phyloP scores from a whole-genome alignment of 2,329 filamentous ascomycete genomes.

The Epichloe sibirici region DNA sequence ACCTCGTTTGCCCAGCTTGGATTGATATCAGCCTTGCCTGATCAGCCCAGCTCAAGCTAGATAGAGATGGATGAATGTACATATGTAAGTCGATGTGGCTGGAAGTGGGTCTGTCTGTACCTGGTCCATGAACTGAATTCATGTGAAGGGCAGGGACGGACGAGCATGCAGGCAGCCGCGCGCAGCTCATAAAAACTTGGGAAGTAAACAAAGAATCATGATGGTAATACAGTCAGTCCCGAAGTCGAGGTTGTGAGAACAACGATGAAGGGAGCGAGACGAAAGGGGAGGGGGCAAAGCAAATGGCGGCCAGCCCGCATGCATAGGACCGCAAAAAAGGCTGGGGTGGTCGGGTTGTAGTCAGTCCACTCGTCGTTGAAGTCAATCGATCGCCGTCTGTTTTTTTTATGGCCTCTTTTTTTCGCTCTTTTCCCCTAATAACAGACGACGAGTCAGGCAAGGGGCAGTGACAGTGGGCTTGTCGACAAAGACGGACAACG shows the following conservation, averaged over 20 bases:
- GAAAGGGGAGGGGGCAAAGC: neutral
- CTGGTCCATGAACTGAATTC: neutral
- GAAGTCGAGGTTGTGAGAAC: neutral
- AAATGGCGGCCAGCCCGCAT: slow-evolving; percentile 1
- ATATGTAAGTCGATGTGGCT: slow-evolving; percentile 4
- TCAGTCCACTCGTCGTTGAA: neutral
- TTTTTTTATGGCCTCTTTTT: neutral
- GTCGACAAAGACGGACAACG: neutral
- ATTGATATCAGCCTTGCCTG: neutral
- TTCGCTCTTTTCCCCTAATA: no score
- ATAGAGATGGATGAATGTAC: neutral
- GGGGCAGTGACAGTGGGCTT: neutral
- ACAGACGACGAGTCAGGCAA: neutral
- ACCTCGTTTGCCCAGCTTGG: neutral
- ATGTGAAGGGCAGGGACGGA: neutral
- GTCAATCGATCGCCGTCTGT: neutral
- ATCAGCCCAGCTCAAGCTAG: neutral
- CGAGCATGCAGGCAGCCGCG: neutral
- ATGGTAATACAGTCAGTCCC: neutral
- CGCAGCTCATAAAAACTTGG: neutral
- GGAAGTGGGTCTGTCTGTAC: slow-evolving; percentile 4
- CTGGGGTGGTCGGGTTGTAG: neutral
- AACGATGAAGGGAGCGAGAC: neutral
- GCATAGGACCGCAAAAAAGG: neutral
- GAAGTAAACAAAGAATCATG: neutral